Base-by-base conservation (phyloP, 352 stramenopile species). In the Phytophthora nicotianae region DNA sequence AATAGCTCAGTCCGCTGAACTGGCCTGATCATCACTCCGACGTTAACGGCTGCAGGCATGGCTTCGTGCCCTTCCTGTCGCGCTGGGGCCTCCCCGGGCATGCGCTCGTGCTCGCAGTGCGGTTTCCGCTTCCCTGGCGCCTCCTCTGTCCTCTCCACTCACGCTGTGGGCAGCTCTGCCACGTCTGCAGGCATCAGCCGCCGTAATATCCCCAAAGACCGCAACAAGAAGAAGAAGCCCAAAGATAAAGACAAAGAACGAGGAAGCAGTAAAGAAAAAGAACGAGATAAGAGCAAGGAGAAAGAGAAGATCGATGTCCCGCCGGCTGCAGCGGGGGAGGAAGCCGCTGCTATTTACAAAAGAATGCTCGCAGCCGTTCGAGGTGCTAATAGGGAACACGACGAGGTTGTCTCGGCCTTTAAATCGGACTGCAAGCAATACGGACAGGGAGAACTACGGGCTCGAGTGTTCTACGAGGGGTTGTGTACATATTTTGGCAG, bases 401-500 rank as follows among this genome's bases (percentile, higher is more conserved):
- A 93, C 55, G 82, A 92, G 43, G 78, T 88, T 5, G 75, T 90
- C 3, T 55, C 69, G 2, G 82, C 78, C 17, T 95, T 95, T 67
- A 93, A 93, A 70, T 54, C 69, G 13, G 86, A 93, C 70, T 95
- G 86, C 66, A 92, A 91, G 65, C 69, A 68, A 24, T 95, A 82
- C 52, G 86, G 86, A 13, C 78, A 88, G 50, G 83, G 79, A 13
- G 69, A 83, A 16, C 48, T 93, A 24, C 83, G 80, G 11, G 82
- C 86, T 10, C 65, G 72, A 16, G 70, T 83, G 3, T 95, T 95
- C 55, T 76, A 81, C 48, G 69, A 88, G 21, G 73, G 79, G 10
- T 65, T 95, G 5, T 42, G 50, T 8, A 72, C 47, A 3, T 93
- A 93, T 58, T 89, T 95, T 48, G 86, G 86, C 29, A 79, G 80